Percentiles rank a stretch among this genome's conserved stretches.
These are phyloP conservation scores for Lentinus tigrinus DNA, from an alignment of 768 basidiomycete genomes.

Conservation along the genomic window DNA sequence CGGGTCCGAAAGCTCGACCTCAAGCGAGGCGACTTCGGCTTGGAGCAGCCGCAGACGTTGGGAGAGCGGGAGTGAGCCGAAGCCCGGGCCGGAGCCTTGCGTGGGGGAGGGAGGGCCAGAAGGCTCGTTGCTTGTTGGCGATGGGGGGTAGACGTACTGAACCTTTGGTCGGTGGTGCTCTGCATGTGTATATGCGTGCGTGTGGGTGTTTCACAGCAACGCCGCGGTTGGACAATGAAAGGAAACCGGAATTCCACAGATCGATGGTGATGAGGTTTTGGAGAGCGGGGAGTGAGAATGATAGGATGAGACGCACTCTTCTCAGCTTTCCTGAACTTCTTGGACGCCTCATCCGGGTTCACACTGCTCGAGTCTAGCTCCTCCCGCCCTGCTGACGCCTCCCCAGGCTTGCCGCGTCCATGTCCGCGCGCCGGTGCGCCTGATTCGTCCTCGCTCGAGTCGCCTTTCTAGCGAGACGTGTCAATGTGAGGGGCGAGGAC, in stretches of 20 bases:
- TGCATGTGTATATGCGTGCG: constrained; percentile 17
- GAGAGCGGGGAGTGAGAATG: background rate
- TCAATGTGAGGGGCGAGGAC: background rate
- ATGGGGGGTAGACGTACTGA: constrained; percentile 70
- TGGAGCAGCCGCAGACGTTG: constrained; percentile 59
- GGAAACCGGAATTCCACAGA: too few relatives aligned
- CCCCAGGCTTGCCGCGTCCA: constrained; percentile 38
- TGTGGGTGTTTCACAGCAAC: too few relatives aligned
- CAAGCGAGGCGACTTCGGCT: constrained; percentile 76
- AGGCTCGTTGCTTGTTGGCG: constrained; percentile 51
- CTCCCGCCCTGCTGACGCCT: constrained; percentile 45
- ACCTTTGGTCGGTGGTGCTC: constrained; percentile 49
- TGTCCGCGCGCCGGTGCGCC: constrained; percentile 39
- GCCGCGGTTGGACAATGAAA: too few relatives aligned
- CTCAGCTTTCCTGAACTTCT: constrained; percentile 72
- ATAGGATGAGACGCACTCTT: constrained; percentile 29
- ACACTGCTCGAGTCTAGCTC: constrained; percentile 70
- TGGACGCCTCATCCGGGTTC: constrained; percentile 64
- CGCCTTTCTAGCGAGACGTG: constrained; percentile 45
- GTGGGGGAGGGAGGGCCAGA: constrained; percentile 44
- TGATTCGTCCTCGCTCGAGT: constrained; percentile 68
- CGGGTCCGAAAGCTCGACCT: constrained; percentile 79
- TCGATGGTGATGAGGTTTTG: too few relatives aligned
- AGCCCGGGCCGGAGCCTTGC: constrained; percentile 21
- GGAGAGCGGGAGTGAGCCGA: constrained; percentile 21